Base-by-base conservation (phyloP, 2,329 filamentous ascomycete species). In the Fusarium sp. region DNA sequence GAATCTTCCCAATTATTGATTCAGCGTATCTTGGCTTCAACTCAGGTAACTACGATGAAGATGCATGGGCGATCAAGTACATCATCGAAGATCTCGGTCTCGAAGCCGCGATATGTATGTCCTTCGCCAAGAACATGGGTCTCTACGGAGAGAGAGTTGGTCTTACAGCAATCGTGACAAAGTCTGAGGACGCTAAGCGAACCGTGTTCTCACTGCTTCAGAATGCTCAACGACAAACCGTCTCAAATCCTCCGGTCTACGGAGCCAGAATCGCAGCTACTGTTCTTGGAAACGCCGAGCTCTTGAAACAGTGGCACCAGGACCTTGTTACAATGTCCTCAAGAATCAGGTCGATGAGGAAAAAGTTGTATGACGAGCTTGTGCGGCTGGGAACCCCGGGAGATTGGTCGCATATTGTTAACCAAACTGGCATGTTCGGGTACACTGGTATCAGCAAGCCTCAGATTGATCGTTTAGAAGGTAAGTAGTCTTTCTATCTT, bases 41-140 rank as follows among this genome's bases (percentile, higher is more conserved):
- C 44, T 78, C 76, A 0, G 76, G 76, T 0, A 72, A 74, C 0
- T 73, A 78, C 4, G 76, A 78, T 13, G 63, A 77, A 24, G 76
- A 78, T 34, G 76, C 76, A 7, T 78, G 75, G 73, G 71, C 75
- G 1, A 60, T 78, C 5, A 64, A 62, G 5, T 52, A 78, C n/a
- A 68, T 78, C 12, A 66, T 77, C 7, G 78, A 81, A 20, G 79
- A 80, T 32, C 73, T 82, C 13, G 76, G 76, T 4, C 77, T 86
- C 64, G 89, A 91, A 79, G 84, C 88, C 9, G 86, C 87, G 58
- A 82, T 91, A 7, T 88, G 88, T 55, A 84, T 90, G 78, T 91
- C 89, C 1, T 91, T 91, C 74, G 88, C 89, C 6, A 91, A 91
- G 82, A 89, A 87, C 79, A 89, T 90, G 79, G 83, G 84, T 2